A percentile compares a stretch with the other conserved stretches of the same genome.
Conservation (phyloP, 805 yeast genomes). For the Hanseniaspora osmophila region DNA sequence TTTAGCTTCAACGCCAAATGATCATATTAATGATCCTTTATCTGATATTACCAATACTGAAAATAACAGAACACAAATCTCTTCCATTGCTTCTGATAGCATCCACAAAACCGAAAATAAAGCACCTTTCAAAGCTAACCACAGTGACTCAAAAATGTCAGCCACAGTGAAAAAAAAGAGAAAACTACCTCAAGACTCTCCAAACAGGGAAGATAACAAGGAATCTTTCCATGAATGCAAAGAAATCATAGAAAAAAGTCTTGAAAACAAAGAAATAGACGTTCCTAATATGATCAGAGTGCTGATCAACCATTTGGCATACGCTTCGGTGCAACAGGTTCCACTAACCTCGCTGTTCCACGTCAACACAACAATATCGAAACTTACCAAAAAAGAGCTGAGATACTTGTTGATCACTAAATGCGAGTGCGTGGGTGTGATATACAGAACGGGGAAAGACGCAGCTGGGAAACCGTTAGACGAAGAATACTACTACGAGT, state of each 20-base stretch:
- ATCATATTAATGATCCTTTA: too few relatives aligned
- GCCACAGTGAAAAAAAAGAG: background rate
- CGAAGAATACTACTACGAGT: constrained; percentile 82
- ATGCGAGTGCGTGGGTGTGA: constrained; percentile 23
- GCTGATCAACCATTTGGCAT: constrained; percentile 74
- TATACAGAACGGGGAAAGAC: constrained; percentile 81
- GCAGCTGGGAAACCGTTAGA: constrained; percentile 93
- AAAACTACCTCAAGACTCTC: background rate
- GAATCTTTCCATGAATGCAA: constrained; percentile 2
- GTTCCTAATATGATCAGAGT: background rate
- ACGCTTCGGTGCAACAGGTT: constrained; percentile 74
- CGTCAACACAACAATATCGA: constrained; percentile 42
- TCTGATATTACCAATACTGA: too few relatives aligned
- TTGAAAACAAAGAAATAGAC: background rate
- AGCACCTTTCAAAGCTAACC: constrained; percentile 1
- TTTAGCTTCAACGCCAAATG: too few relatives aligned
- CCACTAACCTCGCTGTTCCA: constrained; percentile 60
- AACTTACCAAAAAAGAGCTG: constrained; percentile 31
- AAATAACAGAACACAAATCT: too few relatives aligned
- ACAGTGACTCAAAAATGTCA: constrained; percentile 11
- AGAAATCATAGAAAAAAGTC: background rate
- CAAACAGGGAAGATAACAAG: constrained; percentile 1
- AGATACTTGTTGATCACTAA: constrained; percentile 30
- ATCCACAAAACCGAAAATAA: constrained; percentile 9
- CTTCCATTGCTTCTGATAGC: background rate